Evolutionary conservation across 768 basidiomycete genomes (phyloP).

Genomic region (Sistotremastrum niveocremeum): DNA sequence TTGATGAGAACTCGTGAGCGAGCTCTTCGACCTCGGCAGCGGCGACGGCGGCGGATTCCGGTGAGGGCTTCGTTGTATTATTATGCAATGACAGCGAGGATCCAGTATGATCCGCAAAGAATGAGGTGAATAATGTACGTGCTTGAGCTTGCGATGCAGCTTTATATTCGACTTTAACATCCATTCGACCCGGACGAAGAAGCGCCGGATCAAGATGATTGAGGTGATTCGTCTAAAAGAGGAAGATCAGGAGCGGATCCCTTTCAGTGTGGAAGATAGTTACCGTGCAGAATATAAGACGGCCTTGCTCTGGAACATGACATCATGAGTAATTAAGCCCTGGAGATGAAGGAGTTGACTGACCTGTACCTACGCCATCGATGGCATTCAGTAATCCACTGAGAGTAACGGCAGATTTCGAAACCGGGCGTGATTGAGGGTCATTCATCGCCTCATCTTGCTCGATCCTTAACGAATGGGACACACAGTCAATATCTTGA

Average conservation of each 20-base stretch:
- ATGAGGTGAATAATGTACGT: constrained; percentile 76
- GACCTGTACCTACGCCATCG: constrained; percentile 77
- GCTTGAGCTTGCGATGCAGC: constrained; percentile 78
- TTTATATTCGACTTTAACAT: constrained; percentile 87
- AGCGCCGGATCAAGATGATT: constrained; percentile 83
- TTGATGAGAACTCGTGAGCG: constrained; percentile 27
- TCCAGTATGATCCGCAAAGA: constrained; percentile 44
- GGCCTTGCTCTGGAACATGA: constrained; percentile 32
- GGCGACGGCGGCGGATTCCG: constrained; percentile 3
- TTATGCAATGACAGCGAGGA: background rate
- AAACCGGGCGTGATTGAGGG: background rate
- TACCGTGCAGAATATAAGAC: constrained; percentile 47
- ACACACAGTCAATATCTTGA: constrained; percentile 44
- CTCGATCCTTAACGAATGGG: constrained; percentile 32
- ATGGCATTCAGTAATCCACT: constrained; percentile 76
- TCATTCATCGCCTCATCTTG: constrained; percentile 42
- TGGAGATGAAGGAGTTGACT: constrained; percentile 89
- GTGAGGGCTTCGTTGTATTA: constrained; percentile 2
- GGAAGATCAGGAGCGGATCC: background rate
- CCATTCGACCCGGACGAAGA: constrained; percentile 89
- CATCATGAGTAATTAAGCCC: constrained; percentile 29
- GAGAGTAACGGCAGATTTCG: constrained; percentile 33
- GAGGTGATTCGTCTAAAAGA: constrained; percentile 61
- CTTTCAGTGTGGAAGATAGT: background rate
- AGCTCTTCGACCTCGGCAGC: too few species aligned